Base-by-base conservation (phyloP, 257 asterid genomes). In the Solanum clarkiae region DNA sequence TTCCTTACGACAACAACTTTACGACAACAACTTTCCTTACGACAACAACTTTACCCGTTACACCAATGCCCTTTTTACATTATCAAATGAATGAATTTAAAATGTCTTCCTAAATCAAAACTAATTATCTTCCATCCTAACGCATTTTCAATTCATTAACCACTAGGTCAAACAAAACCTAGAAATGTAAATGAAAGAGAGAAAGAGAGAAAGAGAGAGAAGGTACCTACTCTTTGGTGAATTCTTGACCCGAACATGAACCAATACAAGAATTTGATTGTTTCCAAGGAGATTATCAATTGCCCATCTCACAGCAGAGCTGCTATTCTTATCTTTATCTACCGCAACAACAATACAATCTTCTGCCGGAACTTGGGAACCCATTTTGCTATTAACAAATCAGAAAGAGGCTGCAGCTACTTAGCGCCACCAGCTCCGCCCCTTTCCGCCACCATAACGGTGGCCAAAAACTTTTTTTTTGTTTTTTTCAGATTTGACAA, bases 271-370 rank as follows among this genome's bases (percentile, higher is more conserved):
- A 26, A 70, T 51, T 8, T 83, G 85, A 84, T 85, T 80, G 24
- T 85, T 59, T 2, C 72, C n/a, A 24, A 90, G 84, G 74, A 95
- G 90, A 86, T 93, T 81, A 3, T 94, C 95, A 18, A 95, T 81
- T 8, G 97, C 92, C 98, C 97, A 94, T 91, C 82, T 86, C 59
- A 93, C 93, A 18, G 93, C 94, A 6, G 86, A 59, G 4, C 88
- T 53, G 89, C 97, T 92, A 62, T 87, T 84, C 85, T 90, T 95
- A 88, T 92, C 94, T 87, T 84, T 92, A 84, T 86, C 95, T 59
- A 95, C 70, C 18, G 95, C 97, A 68, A 93, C 97, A 7, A 86
- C 93, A 12, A 91, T 88, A 81, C 87, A 84, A 44, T 68, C 77
- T 22, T 85, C 86, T 44, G 40, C 45, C 12, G 26, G 80, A 47